phyloP scores from a whole-genome alignment of 1,139 yeast species.

The Saccharomycopsis hybrid region DNA sequence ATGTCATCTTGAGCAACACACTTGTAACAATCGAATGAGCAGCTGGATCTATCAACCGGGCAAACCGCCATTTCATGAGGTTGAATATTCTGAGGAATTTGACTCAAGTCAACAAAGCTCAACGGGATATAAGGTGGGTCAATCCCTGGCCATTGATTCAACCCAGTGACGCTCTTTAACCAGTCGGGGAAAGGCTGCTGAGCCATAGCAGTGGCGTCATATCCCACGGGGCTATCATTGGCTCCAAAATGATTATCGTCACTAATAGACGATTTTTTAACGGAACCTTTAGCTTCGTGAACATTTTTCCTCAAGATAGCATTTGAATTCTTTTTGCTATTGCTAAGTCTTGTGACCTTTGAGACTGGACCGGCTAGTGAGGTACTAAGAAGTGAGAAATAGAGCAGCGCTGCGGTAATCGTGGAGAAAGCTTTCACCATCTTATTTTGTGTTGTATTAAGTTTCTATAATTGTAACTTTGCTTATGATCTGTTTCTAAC shows the following conservation, averaged over 20 bases:
- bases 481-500: no score
- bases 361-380: no score
- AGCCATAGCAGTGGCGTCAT: slow-evolving; percentile 25
- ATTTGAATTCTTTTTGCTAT: no score
- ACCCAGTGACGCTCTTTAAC: slow-evolving; percentile 69
- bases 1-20: slow-evolving; percentile 79
- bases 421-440: no score
- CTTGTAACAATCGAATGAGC: slow-evolving; percentile 83
- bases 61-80: slow-evolving; percentile 59
- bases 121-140: slow-evolving; percentile 85
- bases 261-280: background rate
- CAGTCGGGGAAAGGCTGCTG: slow-evolving; percentile 65
- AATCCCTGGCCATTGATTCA: slow-evolving; percentile 73
- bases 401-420: no score
- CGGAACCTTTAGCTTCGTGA: slow-evolving; percentile 1
- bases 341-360: no score
- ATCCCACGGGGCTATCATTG: slow-evolving; percentile 25
- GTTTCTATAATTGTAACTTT: no score
- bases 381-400: no score
- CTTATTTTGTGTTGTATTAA: no score
- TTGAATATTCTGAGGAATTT: slow-evolving; percentile 41
- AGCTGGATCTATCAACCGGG: slow-evolving; percentile 40
- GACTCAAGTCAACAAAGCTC: slow-evolving; percentile 54
- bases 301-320: slow-evolving; percentile 8
- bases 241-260: background rate